Evolutionary conservation across 1,284 basidiomycete genomes (phyloP), one percentile per base, ranked within the genome.

Genomic region (Fomitopsis pinicola): DNA sequence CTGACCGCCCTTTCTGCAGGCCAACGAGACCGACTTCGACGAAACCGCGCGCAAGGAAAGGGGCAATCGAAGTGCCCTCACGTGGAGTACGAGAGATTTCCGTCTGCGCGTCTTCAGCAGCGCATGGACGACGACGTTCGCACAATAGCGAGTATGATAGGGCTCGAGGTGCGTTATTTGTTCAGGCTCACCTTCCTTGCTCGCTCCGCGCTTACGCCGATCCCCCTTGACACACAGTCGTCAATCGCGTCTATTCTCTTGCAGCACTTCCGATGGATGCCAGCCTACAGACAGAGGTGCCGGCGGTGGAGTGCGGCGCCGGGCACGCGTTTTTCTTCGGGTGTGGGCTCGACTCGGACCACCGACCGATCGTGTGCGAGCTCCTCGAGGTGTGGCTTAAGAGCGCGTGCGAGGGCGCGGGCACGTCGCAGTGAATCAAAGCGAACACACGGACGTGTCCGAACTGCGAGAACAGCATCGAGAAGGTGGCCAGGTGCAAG

Each of bases 401-500:
- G 75, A 87, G 84, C 69, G 86, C 86, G 64, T 82, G 81, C 50
- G 87, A 89, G 64, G 87, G 88, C 71, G 82, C 82, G 38, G 87
- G 88, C 68, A 89, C 87, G 17, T 77, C 83, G 48, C 86, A 88
- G 68, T 89, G 87, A 87, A 82, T 89, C 67, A 79, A 78, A 66
- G 86, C 86, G 46, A 86, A 89, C 70, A 89, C 87, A 22, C 86
- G 87, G 63, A 84, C 85, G 67, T 89, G 87, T 68, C 78, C 83
- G 5, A 84, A 83, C 69, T 89, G 87, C 73, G 75, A 79, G 45
- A 83, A 85, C 59, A 87, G 82, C 58, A 89, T 88, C 66, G 87
- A 89, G 75, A 89, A 89, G 78, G 86, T 84, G 65, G 87, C 87
- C 38, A 87, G 87, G 0, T 88, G 87, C 81, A 86, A 87, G 83